Base-by-base conservation (phyloP, 2,329 filamentous ascomycete genomes). In the Fusarium armeniacum region DNA sequence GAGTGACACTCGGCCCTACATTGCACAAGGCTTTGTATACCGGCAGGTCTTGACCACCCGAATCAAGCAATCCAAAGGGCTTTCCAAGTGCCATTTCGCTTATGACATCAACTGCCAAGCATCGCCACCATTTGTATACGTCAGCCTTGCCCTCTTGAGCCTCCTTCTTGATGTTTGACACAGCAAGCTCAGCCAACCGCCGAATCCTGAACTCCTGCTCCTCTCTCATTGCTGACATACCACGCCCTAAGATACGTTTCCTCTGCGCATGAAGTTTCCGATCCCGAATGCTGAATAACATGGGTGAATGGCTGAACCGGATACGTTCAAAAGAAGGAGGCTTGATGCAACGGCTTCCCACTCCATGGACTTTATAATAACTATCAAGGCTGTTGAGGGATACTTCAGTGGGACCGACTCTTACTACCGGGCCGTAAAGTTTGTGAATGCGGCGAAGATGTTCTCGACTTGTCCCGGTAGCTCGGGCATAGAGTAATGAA, bases 81-180 rank as follows among this genome's bases (percentile, higher is more conserved):
- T 64, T 64, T 0, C 59, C 59, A 9, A 64, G 33, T 1, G 59
- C 38, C 43, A 64, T 64, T 4, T 58, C 59, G 4, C 61, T 64
- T 5, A 64, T 62, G 0, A 64, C 50, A 4, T 64, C 61, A 0
- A 64, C 58, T 3, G 61, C 58, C 2, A 64, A 24, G 13, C 59
- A 64, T 2, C 50, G 50, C 59, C 59, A 64, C 61, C 61, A 64
- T 11, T 58, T 64, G 32, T 64, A 64, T 4, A 64, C 43, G 7
- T 64, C 61, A 8, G 59, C 22, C 5, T 38, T 36, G 0, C 59
- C 59, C 12, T 15, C 6, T 10, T 40, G 18, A 1, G 13, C 35
- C 8, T 64, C 61, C 0, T 28, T 30, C 32, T 50, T 44, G 10
- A 64, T 64, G 5, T 20, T 58, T 0, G 44, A 56, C 2, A 64